phyloP scores from a whole-genome alignment of 305 asterid species.

The Caryopteris hybrid region DNA sequence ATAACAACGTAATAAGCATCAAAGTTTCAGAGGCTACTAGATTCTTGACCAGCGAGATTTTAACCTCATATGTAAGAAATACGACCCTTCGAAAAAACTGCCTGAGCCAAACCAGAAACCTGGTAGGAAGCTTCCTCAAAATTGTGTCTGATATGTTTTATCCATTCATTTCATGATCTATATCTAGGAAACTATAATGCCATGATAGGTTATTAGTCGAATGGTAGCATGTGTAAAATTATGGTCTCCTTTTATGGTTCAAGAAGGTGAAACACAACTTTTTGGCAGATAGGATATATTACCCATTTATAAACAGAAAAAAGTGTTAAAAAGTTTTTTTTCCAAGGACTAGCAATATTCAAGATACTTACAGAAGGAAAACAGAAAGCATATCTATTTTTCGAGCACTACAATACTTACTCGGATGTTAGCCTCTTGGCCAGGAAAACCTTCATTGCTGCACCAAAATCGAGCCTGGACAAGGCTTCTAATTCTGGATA shows the following conservation, averaged over 20 bases:
- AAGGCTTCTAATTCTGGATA: constrained; percentile 89
- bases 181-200: too few relatives aligned
- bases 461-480: constrained; percentile 90
- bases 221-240: not conserved
- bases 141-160: not conserved
- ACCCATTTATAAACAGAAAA: too few relatives aligned
- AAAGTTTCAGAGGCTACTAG: not conserved
- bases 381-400: not conserved
- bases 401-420: constrained; percentile 41
- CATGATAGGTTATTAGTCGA: too few relatives aligned
- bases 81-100: not conserved
- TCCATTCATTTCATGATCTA: not conserved
- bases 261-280: too few relatives aligned
- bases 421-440: constrained; percentile 95
- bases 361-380: not conserved
- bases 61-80: not conserved
- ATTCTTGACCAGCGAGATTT: not conserved
- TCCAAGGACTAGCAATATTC: too few relatives aligned
- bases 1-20: not conserved
- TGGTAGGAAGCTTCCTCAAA: not conserved
- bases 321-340: too few relatives aligned
- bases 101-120: not conserved
- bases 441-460: constrained; percentile 90
- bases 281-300: too few relatives aligned
- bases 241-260: too few relatives aligned